A percentile compares a stretch with the other conserved stretches of the same genome.
phyloP scores from a whole-genome alignment of 352 stramenopile species.

The Phytophthora foliorum region DNA sequence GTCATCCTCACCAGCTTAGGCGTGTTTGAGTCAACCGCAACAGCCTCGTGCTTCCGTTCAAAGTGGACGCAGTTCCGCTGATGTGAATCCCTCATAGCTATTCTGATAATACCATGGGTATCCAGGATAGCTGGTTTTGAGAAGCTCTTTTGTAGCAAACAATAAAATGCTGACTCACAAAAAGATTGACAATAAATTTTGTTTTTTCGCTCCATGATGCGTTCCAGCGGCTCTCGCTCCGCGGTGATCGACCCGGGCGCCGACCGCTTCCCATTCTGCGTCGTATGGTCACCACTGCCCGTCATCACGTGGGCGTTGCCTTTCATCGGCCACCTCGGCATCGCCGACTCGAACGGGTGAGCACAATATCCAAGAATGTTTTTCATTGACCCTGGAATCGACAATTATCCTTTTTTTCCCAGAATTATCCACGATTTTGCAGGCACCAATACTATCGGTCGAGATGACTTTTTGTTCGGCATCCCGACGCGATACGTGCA shows the following conservation, averaged over 20 bases:
- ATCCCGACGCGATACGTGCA: conserved; percentile 87
- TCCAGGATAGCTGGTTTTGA: too few relatives aligned
- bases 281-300: conserved; percentile 92
- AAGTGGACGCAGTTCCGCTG: background rate
- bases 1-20: background rate
- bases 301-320: conserved; percentile 92
- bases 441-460: conserved; percentile 92
- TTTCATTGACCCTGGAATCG: background rate
- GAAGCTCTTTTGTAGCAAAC: too few relatives aligned
- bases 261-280: conserved; percentile 88
- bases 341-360: conserved; percentile 88
- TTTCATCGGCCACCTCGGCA: conserved; percentile 96
- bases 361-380: background rate
- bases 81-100: too few relatives aligned
- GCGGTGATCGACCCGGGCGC: conserved; percentile 31
- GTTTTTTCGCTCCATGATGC: too few relatives aligned
- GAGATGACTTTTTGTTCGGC: conserved; percentile 90
- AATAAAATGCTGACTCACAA: too few relatives aligned
- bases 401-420: conserved; percentile 12
- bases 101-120: too few relatives aligned
- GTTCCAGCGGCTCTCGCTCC: background rate
- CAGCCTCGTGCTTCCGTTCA: background rate
- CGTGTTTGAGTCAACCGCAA: background rate
- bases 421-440: conserved; percentile 96
- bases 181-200: background rate